These are phyloP conservation scores for Trichoderma parareesei DNA, from an alignment of 495 filamentous ascomycete species.

Conservation along the genomic window DNA sequence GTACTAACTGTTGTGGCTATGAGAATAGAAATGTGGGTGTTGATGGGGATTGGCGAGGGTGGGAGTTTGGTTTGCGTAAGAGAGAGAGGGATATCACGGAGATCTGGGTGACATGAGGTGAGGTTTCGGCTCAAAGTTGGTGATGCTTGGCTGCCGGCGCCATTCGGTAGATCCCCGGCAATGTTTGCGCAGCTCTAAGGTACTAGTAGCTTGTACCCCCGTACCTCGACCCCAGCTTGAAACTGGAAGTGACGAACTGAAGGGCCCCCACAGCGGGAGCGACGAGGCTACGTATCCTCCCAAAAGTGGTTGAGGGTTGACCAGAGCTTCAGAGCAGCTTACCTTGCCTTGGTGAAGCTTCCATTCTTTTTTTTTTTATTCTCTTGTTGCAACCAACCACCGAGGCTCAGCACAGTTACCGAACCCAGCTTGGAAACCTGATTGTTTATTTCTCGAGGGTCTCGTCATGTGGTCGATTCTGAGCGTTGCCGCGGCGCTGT, in stretches of 20 bases:
- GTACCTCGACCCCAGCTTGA: not conserved
- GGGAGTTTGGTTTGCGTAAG: too few species aligned
- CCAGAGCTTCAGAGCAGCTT: not conserved
- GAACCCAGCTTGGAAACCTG: too few species aligned
- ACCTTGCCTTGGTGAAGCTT: conserved; percentile 21
- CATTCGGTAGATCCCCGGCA: too few species aligned
- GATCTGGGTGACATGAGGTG: not conserved
- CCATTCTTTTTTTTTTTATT: conserved; percentile 17
- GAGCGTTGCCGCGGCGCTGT: conserved; percentile 56
- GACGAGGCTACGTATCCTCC: conserved; percentile 14
- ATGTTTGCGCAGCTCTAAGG: not conserved
- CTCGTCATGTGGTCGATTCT: conserved; percentile 60
- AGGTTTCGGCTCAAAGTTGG: not conserved
- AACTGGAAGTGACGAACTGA: not conserved
- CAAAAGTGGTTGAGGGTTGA: not conserved
- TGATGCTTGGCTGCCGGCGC: not conserved
- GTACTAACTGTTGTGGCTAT: too few species aligned
- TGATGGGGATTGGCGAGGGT: too few species aligned
- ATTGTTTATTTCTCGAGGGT: too few species aligned
- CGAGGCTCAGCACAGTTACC: too few species aligned
- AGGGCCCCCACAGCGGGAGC: not conserved
- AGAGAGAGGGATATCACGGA: not conserved
- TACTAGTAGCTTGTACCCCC: not conserved
- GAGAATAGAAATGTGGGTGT: too few species aligned
- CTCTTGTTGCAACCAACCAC: too few species aligned